Conservation (phyloP, 176 grass and related monocot species). For the Oryza meridionalis region DNA sequence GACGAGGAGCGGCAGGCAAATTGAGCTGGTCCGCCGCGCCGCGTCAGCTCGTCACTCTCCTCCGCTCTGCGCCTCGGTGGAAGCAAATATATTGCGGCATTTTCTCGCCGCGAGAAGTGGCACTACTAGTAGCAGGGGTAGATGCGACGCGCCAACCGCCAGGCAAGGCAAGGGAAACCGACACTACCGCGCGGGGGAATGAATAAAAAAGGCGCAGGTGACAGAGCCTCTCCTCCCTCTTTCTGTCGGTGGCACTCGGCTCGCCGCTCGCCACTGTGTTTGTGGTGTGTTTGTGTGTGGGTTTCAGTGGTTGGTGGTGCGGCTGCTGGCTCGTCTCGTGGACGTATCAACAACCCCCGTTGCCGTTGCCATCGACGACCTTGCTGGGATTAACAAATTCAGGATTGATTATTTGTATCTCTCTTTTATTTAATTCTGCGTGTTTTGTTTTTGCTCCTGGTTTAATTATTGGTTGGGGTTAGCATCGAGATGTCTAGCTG, state of each 20-base stretch:
- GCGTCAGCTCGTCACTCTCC: not conserved
- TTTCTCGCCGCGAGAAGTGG: not conserved
- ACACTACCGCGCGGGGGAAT: conserved; percentile 31
- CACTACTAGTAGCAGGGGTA: not conserved
- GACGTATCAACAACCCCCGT: not conserved
- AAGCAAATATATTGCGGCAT: conserved; percentile 14
- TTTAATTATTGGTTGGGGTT: conserved; percentile 15
- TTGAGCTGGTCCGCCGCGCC: conserved; percentile 20
- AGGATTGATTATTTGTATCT: not conserved
- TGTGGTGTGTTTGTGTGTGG: too few relatives aligned
- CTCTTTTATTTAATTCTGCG: too few relatives aligned
- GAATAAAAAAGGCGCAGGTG: not conserved
- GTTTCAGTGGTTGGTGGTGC: not conserved
- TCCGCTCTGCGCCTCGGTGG: conserved; percentile 22
- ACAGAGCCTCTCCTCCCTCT: not conserved
- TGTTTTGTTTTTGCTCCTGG: too few relatives aligned
- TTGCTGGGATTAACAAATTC: not conserved
- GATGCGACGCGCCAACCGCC: conserved; percentile 47
- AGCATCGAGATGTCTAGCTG: conserved; percentile 44
- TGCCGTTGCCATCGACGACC: not conserved
- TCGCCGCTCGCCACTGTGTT: too few relatives aligned
- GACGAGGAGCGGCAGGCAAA: not conserved
- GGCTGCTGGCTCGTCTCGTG: not conserved
- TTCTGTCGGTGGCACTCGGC: not conserved
- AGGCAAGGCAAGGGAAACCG: conserved; percentile 5